These are phyloP conservation scores for Eragrostis tef DNA, from an alignment of 202 grass and related monocot genomes.

Conservation along the genomic window DNA sequence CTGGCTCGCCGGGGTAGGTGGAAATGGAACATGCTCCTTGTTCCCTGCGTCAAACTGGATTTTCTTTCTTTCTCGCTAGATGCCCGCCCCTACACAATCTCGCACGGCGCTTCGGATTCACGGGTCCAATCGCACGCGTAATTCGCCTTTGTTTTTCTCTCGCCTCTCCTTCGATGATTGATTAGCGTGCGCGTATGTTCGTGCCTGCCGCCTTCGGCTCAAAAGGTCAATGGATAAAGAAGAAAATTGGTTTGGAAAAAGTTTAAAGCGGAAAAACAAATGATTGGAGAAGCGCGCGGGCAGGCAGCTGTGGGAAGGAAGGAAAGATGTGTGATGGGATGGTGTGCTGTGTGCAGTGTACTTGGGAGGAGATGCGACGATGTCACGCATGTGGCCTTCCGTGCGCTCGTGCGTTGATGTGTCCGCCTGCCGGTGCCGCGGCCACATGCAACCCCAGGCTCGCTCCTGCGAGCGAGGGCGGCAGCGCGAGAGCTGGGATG, in stretches of 20 bases:
- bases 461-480: neutral
- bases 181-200: neutral
- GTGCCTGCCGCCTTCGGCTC: neutral
- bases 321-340: neutral
- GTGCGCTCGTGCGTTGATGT: conserved; percentile 24
- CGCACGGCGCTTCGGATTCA: neutral
- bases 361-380: neutral
- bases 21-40: conserved; percentile 15
- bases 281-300: neutral
- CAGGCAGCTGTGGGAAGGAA: neutral
- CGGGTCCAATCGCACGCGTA: conserved; percentile 9
- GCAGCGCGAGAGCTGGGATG: neutral
- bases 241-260: neutral
- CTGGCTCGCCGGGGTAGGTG: conserved; percentile 21
- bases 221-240: conserved; percentile 40
- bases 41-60: conserved; percentile 25
- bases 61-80: neutral
- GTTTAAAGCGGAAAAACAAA: neutral
- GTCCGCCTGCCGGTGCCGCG: conserved; percentile 35
- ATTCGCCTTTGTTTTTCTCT: neutral
- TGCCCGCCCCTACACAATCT: conserved; percentile 35
- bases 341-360: conserved; percentile 12
- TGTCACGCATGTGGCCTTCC: conserved; percentile 34
- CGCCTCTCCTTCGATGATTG: neutral
- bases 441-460: conserved; percentile 44